phyloP scores from a whole-genome alignment of 1,284 basidiomycete species.

The Pseudozyma thailandica region DNA sequence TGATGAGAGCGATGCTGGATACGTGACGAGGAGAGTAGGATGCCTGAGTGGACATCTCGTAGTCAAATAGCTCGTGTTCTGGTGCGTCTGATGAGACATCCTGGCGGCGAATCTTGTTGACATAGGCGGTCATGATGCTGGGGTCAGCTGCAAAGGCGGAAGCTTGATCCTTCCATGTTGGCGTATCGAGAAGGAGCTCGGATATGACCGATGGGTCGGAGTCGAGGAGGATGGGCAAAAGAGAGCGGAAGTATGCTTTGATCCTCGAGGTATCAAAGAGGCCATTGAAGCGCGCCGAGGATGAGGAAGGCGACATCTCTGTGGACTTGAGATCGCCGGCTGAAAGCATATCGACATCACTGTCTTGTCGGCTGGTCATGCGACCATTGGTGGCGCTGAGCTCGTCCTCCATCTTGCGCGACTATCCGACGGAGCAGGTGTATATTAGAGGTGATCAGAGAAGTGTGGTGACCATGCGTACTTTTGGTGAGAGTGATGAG shows the following conservation, averaged over 20 bases:
- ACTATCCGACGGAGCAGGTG: neutral
- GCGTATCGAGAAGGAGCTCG: slow-evolving; percentile 37
- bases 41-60: slow-evolving; percentile 78
- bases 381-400: slow-evolving; percentile 21
- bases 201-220: slow-evolving; percentile 36
- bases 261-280: slow-evolving; percentile 30
- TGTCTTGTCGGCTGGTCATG: slow-evolving; percentile 14
- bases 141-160: slow-evolving; percentile 51
- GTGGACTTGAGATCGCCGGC: slow-evolving; percentile 16
- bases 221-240: slow-evolving; percentile 49
- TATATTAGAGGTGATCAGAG: neutral
- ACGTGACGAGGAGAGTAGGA: slow-evolving; percentile 83
- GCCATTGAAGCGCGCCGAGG: slow-evolving; percentile 26
- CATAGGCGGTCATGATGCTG: slow-evolving; percentile 49
- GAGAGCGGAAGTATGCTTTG: slow-evolving; percentile 44
- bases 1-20: slow-evolving; percentile 92
- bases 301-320: slow-evolving; percentile 35
- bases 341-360: slow-evolving; percentile 15
- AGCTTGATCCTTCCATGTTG: slow-evolving; percentile 50
- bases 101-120: slow-evolving; percentile 57
- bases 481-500: neutral
- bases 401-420: slow-evolving; percentile 25
- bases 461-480: slow-evolving; percentile 3
- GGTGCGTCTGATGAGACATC: slow-evolving; percentile 32
- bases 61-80: slow-evolving; percentile 66